Evolutionary conservation across 139 green algal species (phyloP).

Genomic region (Auxenochlorella pyrenoidosa): DNA sequence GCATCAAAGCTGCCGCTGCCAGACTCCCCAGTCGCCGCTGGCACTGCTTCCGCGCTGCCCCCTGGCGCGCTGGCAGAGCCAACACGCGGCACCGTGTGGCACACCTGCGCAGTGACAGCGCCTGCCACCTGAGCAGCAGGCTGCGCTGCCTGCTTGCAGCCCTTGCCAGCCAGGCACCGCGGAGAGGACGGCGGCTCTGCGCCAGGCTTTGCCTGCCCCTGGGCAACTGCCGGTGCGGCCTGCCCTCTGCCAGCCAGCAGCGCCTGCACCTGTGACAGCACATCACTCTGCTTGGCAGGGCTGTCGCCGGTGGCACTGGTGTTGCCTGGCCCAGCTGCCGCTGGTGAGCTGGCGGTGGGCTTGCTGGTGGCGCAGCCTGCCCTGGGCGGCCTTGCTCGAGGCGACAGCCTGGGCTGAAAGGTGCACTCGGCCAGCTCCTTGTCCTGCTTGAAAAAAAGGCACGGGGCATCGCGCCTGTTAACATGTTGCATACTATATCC

Average conservation of each 20-base stretch:
- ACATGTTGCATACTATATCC: too few species aligned
- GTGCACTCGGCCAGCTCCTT: background rate
- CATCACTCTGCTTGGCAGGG: background rate
- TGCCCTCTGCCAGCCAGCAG: background rate
- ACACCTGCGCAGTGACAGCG: background rate
- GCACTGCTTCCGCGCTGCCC: background rate
- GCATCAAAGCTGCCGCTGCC: background rate
- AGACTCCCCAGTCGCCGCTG: background rate
- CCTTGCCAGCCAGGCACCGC: background rate
- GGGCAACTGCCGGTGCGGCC: background rate
- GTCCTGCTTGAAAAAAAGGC: background rate
- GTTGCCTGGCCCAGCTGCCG: background rate
- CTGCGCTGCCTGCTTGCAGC: background rate
- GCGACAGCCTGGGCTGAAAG: background rate
- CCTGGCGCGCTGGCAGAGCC: too few species aligned
- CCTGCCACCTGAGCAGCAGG: background rate
- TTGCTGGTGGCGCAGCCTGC: background rate
- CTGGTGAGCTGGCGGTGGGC: background rate
- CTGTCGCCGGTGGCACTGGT: background rate
- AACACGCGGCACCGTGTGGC: too few species aligned
- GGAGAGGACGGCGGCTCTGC: too few species aligned
- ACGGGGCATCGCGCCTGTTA: too few species aligned
- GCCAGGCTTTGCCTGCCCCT: background rate
- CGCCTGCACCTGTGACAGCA: conserved; percentile 8
- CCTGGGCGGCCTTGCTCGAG: background rate